Base-by-base conservation (phyloP, 345 rosid genomes). In the Aethionema arabicum region DNA sequence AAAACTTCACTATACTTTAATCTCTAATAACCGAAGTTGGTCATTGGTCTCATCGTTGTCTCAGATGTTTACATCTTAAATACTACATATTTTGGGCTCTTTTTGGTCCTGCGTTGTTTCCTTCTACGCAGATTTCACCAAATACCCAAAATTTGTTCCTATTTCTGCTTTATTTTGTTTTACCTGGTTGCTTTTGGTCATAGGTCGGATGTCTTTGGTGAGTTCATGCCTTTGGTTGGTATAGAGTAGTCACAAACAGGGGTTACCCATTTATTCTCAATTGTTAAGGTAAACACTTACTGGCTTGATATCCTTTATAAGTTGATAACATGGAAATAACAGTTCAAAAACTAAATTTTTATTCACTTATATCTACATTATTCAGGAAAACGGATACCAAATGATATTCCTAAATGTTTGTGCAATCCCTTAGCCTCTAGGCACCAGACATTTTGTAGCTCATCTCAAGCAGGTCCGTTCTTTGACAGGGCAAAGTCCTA, bases 221-320 rank as follows among this genome's bases (percentile, higher is more conserved):
- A 93, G 79, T 90, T 93, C 74, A 93, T 93, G 99, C 99, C 97
- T 65, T 68, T 93, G 69, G 95, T 93, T 59, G 97, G 99, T 48
- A 68, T 78, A 52, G 99, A 93, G 69, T 93, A 97, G 99, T 81
- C 87, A 6, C 99, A 93, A 74, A 85, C 85, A 15, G 99, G 99
- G 3, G 99, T 93, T 64, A 80, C 97, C 27, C 95, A 86, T 84
- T 74, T 93, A 56, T 93, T 83, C 76, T 85, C 95, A 4, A 88
- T 90, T 52, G 85, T 93, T 62, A 84, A 90, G 99, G 99, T 93
- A 32, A 36, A 91, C 63, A 52, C 69, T 50, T 65, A 51, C 27
- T 40, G 36, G 44, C 21, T 16, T 30, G 38, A 8, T 31, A 38
- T 14, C 38, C 21, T 49, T 14, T 21, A 2, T 56, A 53, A 37